Conservation (phyloP, 78 protist species). For the Chrysochromulina parva region DNA sequence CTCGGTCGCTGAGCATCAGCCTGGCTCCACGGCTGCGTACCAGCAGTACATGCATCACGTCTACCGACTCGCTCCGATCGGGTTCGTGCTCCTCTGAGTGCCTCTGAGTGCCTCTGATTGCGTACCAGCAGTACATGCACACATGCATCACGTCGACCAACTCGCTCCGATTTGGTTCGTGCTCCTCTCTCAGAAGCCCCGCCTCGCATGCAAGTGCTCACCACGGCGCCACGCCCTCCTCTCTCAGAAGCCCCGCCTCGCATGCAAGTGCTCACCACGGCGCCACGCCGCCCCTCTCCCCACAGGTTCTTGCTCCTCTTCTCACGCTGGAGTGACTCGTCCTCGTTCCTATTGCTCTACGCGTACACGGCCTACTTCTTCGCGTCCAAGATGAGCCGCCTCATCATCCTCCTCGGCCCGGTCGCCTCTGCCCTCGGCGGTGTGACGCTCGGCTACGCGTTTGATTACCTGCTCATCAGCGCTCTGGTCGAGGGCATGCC, state of each 20-base stretch:
- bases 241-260: too few relatives aligned
- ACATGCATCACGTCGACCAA: background rate
- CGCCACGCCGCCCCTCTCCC: too few relatives aligned
- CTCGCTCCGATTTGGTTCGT: background rate
- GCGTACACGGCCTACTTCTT: constrained; percentile 29
- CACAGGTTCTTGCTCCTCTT: background rate
- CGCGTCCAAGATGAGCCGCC: background rate
- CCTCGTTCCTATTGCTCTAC: constrained; percentile 30
- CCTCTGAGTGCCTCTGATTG: too few relatives aligned
- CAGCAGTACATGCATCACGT: background rate
- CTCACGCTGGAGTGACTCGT: too few relatives aligned
- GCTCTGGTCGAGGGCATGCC: background rate
- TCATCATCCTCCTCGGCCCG: constrained; percentile 8
- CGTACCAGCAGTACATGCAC: background rate
- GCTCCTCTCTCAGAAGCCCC: too few relatives aligned
- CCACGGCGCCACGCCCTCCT: too few relatives aligned
- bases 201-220: too few relatives aligned
- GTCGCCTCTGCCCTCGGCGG: constrained; percentile 3
- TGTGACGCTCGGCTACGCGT: background rate
- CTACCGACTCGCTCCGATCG: background rate
- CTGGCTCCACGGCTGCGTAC: background rate
- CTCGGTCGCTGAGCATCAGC: constrained; percentile 58
- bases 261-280: too few relatives aligned
- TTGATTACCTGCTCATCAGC: background rate
- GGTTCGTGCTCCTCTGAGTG: background rate